Evolutionary conservation across 1,284 basidiomycete genomes (phyloP), one percentile per base, ranked within the genome.

Genomic region (Macrocystidia cucumis): DNA sequence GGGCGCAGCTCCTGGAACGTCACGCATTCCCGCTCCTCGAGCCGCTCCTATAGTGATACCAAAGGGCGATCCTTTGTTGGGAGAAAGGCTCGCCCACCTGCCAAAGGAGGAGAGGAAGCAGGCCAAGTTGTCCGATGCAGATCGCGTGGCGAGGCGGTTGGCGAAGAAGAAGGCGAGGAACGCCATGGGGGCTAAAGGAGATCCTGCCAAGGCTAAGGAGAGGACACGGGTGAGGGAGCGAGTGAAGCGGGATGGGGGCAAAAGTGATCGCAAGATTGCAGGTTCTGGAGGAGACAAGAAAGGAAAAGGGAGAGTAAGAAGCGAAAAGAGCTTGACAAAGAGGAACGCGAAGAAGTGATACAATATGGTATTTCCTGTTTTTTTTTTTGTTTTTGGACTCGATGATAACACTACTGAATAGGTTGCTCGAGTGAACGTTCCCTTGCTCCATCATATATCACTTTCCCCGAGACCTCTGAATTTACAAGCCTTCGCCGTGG

Each of bases 61-160:
- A 1, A 85, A 82, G 51, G 90, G 90, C 21, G 78, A 93, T 53
- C 88, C 90, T 0, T 51, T 55, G 3, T 75, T 95, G 2, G 92
- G 91, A 4, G 73, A 75, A 43, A 79, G 79, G 51, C 63, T 96
- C 27, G 76, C 72, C 20, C 69, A 76, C 32, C 62, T 95, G 23
- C 72, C 81, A n/a, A 92, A 92, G 57, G 83, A 88, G 8, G 84
- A 85, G 43, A 74, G 92, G 39, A 95, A 93, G 63, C 64, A 73
- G 28, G 76, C 67, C 47, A 97, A 97, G 60, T 69, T 78, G 0
- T 50, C 69, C 11, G 84, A 96, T 51, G 68, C 77, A 0, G 85
- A 87, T 36, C 78, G 92, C 27, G 67, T 90, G 29, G 85, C 83
- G 27, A 65, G 92, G 34, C 70, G 92, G 34, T 54, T 92, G 50